A percentile compares a stretch with the other conserved stretches of the same genome.
Evolutionary conservation across 352 stramenopile species (phyloP).

Genomic region (Phytopythium helicoides): DNA sequence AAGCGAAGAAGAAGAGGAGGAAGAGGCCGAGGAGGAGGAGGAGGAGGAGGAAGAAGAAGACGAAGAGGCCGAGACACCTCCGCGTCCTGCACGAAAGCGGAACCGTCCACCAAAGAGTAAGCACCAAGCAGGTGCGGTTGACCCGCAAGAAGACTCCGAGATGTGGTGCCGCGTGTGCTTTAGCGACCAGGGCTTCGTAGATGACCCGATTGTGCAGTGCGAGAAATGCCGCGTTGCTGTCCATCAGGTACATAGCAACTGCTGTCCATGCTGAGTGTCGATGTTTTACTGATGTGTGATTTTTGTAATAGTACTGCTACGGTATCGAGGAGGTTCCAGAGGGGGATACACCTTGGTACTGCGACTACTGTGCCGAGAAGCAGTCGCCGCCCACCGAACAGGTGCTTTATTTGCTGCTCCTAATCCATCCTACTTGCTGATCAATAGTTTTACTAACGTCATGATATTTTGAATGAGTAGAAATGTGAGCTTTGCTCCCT

Average conservation of each 20-base stretch:
- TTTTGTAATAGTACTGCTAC: slow-evolving; percentile 74
- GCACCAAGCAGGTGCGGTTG: slow-evolving; percentile 34
- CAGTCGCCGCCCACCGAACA: slow-evolving; percentile 36
- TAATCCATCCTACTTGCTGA: too few species aligned
- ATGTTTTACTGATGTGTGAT: slow-evolving; percentile 9
- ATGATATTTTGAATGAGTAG: slow-evolving; percentile 22
- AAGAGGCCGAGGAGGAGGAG: slow-evolving; percentile 22
- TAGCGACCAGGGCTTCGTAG: slow-evolving; percentile 82
- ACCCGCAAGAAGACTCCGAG: slow-evolving; percentile 72
- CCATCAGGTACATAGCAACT: slow-evolving; percentile 58
- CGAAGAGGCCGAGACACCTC: slow-evolving; percentile 27
- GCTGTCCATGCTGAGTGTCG: not conserved
- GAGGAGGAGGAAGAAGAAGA: slow-evolving; percentile 24
- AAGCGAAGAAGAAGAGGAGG: slow-evolving; percentile 37
- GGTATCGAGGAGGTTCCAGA: slow-evolving; percentile 79
- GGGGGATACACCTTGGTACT: slow-evolving; percentile 83
- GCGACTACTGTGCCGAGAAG: slow-evolving; percentile 67
- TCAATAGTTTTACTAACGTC: slow-evolving; percentile 1
- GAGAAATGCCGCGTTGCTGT: slow-evolving; percentile 83
- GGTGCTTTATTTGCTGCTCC: slow-evolving; percentile 25
- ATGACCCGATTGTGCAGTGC: slow-evolving; percentile 88
- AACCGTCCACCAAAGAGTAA: slow-evolving; percentile 33
- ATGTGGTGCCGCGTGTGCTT: slow-evolving; percentile 91
- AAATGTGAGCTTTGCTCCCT: slow-evolving; percentile 77
- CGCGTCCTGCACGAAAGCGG: slow-evolving; percentile 23